Conservation (phyloP, 1,284 basidiomycete genomes). For the Papiliotrema flavescens region DNA sequence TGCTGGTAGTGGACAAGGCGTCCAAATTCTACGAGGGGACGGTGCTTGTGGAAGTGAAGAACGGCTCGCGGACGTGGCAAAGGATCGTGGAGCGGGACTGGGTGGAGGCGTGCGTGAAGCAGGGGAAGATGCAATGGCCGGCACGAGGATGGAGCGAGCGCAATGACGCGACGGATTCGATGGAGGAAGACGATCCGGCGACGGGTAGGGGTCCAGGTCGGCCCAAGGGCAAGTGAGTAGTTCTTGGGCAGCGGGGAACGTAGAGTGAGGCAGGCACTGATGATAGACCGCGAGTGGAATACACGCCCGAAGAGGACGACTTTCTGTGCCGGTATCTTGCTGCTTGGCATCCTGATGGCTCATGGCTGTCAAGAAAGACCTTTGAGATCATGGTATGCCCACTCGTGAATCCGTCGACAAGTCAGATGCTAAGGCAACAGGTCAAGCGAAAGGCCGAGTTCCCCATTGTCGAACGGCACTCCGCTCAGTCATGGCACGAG, state of each 20-base stretch:
- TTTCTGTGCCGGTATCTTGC: slow-evolving; percentile 42
- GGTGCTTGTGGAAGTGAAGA: slow-evolving; percentile 24
- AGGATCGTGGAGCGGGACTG: slow-evolving; percentile 37
- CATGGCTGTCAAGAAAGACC: slow-evolving; percentile 37
- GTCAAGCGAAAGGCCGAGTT: slow-evolving; percentile 8
- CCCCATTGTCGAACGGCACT: slow-evolving; percentile 25
- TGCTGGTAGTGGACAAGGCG: slow-evolving; percentile 34
- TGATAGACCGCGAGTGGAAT: slow-evolving; percentile 35
- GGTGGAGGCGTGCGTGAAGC: slow-evolving; percentile 28
- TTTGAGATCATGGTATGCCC: slow-evolving; percentile 28
- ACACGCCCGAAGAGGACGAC: slow-evolving; percentile 40
- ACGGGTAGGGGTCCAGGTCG: slow-evolving; percentile 31
- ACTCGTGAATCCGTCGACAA: background rate
- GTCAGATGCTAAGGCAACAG: background rate
- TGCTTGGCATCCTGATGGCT: slow-evolving; percentile 20
- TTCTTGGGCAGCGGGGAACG: no score
- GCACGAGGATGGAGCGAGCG: slow-evolving; percentile 1
- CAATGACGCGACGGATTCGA: slow-evolving; percentile 11
- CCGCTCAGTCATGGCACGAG: slow-evolving; percentile 43
- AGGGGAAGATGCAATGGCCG: slow-evolving; percentile 17
- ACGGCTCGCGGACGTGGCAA: slow-evolving; percentile 26
- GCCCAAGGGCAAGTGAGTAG: slow-evolving; percentile 38
- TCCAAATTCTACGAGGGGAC: slow-evolving; percentile 22
- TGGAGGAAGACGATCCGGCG: slow-evolving; percentile 20
- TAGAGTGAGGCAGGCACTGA: background rate